These are phyloP conservation scores for Pythium scleroteichum DNA, from an alignment of 352 stramenopile species.

Conservation along the genomic window DNA sequence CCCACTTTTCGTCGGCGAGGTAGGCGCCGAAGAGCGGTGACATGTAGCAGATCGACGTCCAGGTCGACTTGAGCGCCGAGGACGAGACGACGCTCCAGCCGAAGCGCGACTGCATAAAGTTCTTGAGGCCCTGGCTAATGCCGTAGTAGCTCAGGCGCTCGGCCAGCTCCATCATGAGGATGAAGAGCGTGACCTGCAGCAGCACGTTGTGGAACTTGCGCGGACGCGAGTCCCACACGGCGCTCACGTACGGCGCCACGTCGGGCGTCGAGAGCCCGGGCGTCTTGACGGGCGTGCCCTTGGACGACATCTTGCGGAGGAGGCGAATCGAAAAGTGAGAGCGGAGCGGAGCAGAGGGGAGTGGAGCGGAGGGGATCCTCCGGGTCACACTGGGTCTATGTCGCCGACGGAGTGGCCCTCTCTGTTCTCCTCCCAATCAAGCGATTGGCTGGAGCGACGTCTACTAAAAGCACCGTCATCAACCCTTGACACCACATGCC, in stretches of 20 bases:
- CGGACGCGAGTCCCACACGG: slow-evolving; percentile 49
- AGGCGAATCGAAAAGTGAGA: slow-evolving; percentile 1
- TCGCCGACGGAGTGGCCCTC: neutral
- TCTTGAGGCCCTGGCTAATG: slow-evolving; percentile 86
- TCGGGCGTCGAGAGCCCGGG: slow-evolving; percentile 18
- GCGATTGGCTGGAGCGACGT: too few species aligned
- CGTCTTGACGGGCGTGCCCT: slow-evolving; percentile 18
- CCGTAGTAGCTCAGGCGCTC: slow-evolving; percentile 81
- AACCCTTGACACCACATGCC: too few species aligned
- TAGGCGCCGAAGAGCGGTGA: slow-evolving; percentile 55
- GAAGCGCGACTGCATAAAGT: slow-evolving; percentile 62
- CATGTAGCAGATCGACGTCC: slow-evolving; percentile 64
- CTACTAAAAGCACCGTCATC: too few species aligned
- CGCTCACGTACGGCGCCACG: slow-evolving; percentile 12
- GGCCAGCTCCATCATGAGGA: slow-evolving; percentile 59
- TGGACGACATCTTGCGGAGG: neutral
- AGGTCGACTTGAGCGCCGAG: slow-evolving; percentile 64
- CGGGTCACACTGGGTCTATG: neutral
- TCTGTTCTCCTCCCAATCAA: too few species aligned
- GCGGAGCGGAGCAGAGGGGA: neutral
- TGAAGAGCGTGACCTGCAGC: slow-evolving; percentile 60
- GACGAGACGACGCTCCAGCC: slow-evolving; percentile 57
- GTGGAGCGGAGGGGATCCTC: neutral
- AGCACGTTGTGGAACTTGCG: slow-evolving; percentile 56
- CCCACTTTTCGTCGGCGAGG: slow-evolving; percentile 60